Base-by-base conservation (phyloP, 192 early-diverging fungal species). In the Chytriomyces confervae region DNA sequence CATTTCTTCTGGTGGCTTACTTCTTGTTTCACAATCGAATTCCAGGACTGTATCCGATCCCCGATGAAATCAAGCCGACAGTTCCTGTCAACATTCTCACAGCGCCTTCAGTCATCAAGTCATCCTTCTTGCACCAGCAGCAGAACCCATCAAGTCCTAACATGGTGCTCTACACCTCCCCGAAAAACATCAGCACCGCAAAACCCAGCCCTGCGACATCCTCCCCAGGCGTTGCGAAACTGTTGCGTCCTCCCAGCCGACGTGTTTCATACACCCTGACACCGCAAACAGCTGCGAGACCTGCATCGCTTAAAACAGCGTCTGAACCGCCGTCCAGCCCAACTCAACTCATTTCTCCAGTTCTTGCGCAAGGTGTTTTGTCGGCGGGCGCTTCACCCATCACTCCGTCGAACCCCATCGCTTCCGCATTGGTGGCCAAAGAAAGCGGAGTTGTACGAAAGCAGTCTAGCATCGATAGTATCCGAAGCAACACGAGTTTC, bases 261-360 rank as follows among this genome's bases (percentile, higher is more conserved):
- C 72, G 72, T 18, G 61, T 74, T 16, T 74, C 72, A 9, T 74
- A 74, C 44, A 20, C 72, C 6, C 18, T 74, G 8, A 61, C 61
- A 29, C 9, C 63, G 3, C 66, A 13, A 29, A 18, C 66, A 29
- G 43, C 66, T 27, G 24, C 62, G 1, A 11, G n/a, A 27, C 11
- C n/a, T 36, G 43, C 66, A 5, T 23, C 44, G 43, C 10, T 46
- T 47, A 18, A 6, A 24, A 29, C 23, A 64, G 23, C 20, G 36
- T 11, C 13, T 18, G 23, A 64, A 64, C 62, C 11, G 23, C 62
- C 23, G 11, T 11, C 62, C 62, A 64, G 23, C 20, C 13, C 62
- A 29, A 20, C 11, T n/a, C 62, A 13, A 20, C 62, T 20, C 24
- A 29, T 29, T 11, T 13, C 62, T 11, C 11, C 23, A 11, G 36